A percentile compares a stretch with the other conserved stretches of the same genome.
Conservation (phyloP, 179 eudicot genomes). For the Nepenthes alata region DNA sequence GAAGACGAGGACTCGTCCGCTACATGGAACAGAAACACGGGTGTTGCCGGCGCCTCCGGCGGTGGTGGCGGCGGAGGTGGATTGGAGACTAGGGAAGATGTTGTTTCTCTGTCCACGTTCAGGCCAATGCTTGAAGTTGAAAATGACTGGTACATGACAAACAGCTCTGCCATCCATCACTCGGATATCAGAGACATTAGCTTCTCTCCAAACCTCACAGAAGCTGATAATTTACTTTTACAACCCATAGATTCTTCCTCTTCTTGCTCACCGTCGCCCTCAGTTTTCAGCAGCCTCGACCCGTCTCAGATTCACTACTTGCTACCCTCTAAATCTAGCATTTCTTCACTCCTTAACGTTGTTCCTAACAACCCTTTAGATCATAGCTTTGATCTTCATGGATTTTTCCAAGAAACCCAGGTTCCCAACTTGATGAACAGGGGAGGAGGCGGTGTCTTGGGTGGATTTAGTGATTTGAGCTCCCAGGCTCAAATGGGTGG, state of each 20-base stretch:
- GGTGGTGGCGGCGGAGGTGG: conserved; percentile 1
- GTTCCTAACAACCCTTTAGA: conserved; percentile 25
- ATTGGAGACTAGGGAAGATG: conserved; percentile 15
- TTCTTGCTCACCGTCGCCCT: conserved; percentile 52
- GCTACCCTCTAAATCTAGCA: conserved; percentile 22
- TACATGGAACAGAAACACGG: conserved; percentile 17
- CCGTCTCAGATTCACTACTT: conserved; percentile 40
- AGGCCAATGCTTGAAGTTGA: conserved; percentile 54
- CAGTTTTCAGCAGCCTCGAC: conserved; percentile 42
- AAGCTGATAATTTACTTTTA: conserved; percentile 28
- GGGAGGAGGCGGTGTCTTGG: conserved; percentile 30
- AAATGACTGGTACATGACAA: conserved; percentile 38
- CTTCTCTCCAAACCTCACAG: conserved; percentile 22
- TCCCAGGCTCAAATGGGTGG: conserved; percentile 41
- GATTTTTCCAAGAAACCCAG: conserved; percentile 25
- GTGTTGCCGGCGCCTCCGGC: not conserved
- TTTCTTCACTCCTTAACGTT: conserved; percentile 11
- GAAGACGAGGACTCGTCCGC: conserved; percentile 12
- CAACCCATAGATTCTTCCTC: conserved; percentile 54
- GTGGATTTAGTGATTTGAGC: conserved; percentile 44
- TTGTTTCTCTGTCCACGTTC: conserved; percentile 30
- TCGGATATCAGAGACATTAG: conserved; percentile 9
- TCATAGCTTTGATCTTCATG: conserved; percentile 31
- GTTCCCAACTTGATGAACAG: conserved; percentile 20
- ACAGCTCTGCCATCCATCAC: conserved; percentile 9